Evolutionary conservation across 139 green algal genomes (phyloP), one percentile per base, ranked within the genome.

Genomic region (Chlorella sp.): DNA sequence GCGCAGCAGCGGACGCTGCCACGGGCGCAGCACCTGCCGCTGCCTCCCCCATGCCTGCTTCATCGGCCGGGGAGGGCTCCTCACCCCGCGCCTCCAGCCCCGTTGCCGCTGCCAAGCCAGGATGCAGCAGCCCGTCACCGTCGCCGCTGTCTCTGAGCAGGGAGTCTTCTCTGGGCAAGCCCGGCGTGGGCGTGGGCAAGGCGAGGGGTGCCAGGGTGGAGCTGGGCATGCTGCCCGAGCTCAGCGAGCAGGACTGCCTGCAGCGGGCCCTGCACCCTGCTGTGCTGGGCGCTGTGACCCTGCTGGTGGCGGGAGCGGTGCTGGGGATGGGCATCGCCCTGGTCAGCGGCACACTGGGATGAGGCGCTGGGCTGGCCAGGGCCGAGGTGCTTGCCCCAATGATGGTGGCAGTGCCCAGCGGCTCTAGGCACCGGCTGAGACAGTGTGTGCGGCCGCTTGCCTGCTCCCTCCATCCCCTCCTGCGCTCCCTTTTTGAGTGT

Each of bases 261-360:
- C 66, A 48, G 28, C 84, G 84, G 14, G 84, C 64, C 12, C 80
- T 88, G 84, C 84, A 81, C 84, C 84, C 84, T 0, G 84, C 84
- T 3, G 68, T 88, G 68, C 84, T 88, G 68, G 71, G 39, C 1
- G 84, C 84, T 0, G 84, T 75, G 36, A 81, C 68, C 2, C 34
- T 64, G 40, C 28, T 69, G 32, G 40, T 88, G 39, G 68, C 84
- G 3, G 68, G 84, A 22, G 32, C 26, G 21, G 84, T 88, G 84
- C 39, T 88, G 28, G 84, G 84, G 0, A 40, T 88, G 66, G 84
- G 84, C 30, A 42, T 22, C 26, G 84, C 84, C 12, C 40, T 88
- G 68, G 68, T 61, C 24, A 37, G 60, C 16, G 84, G 84, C 19
- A 19, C 80, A 39, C 40, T 88, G 15, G 32, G 37, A 16, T 88